Percentiles rank a stretch among this genome's conserved stretches.
These are phyloP conservation scores for Chiua sp. DNA, from an alignment of 1,284 basidiomycete genomes.

Conservation along the genomic window DNA sequence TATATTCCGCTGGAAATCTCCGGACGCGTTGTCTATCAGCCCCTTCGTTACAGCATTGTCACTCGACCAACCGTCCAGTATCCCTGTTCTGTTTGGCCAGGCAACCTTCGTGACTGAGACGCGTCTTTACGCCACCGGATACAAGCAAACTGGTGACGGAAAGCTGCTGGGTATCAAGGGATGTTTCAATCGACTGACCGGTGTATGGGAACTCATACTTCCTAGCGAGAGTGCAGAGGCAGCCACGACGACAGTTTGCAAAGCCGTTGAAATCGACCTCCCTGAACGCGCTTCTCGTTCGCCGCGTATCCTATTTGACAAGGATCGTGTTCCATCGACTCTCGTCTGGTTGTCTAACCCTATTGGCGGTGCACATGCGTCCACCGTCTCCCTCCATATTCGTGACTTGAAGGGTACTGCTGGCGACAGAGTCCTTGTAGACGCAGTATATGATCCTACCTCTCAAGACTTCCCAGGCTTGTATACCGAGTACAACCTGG, in stretches of 20 bases:
- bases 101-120: conserved; percentile 53
- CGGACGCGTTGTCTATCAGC: neutral
- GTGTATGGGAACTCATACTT: conserved; percentile 57
- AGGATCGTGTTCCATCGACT: conserved; percentile 25
- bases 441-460: conserved; percentile 47
- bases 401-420: conserved; percentile 36
- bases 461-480: conserved; percentile 63
- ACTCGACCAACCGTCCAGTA: conserved; percentile 13
- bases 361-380: conserved; percentile 64
- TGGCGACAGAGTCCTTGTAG: conserved; percentile 23
- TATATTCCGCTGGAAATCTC: conserved; percentile 48
- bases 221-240: conserved; percentile 1
- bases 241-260: conserved; percentile 16
- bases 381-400: conserved; percentile 56
- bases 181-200: conserved; percentile 66
- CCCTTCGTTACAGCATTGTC: conserved; percentile 18
- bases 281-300: conserved; percentile 58
- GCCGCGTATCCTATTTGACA: conserved; percentile 50
- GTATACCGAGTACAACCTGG: conserved; percentile 58
- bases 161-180: conserved; percentile 63
- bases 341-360: conserved; percentile 63
- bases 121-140: conserved; percentile 62
- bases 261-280: conserved; percentile 45
- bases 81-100: conserved; percentile 55
- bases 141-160: conserved; percentile 60